Base-by-base conservation (phyloP, 1,284 basidiomycete genomes). In the Puccinia horiana region DNA sequence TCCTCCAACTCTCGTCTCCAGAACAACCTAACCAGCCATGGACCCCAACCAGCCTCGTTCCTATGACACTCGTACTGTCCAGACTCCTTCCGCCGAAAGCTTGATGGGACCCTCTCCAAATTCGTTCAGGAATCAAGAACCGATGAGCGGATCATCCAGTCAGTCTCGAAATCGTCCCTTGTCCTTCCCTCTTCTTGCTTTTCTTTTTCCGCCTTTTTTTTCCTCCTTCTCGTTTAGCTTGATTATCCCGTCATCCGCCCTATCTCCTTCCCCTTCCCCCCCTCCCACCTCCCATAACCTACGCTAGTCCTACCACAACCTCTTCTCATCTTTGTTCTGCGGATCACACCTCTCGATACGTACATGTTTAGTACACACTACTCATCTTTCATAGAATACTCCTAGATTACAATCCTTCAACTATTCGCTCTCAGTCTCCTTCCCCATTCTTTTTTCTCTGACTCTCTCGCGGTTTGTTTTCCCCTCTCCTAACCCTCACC, bases 61-160 rank as follows among this genome's bases (percentile, higher is more conserved):
- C 67, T 81, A 74, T 56, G 42, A 74, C 61, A 47, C 37, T 81
- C 70, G 80, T 18, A 56, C 72, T 32, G 32, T 42, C 54, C 70
- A 74, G 42, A 81, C 80, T 75, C 72, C 79, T 44, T 81, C 80
- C 42, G 75, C 72, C 61, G 80, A 81, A 75, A 81, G 72, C 61
- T 56, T 75, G 9, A 74, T 81, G 72, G 80, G 80, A 8, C 67
- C 80, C 26, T 35, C 35, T 56, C 72, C 58, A 16, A 44, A n/a
- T 18, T 70, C 67, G 3, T 74, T 81, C 37, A 40, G 72, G 37
- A 73, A 73, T 37, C 80, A 65, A 63, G 80, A 81, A 37, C 72
- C 61, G 8, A 81, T 74, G 54, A 75, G 72, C 44, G 80, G 80
- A 32, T 81, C 80, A 18, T 81, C 80, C 5, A 81, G 80, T 81